Evolutionary conservation across 2,329 filamentous ascomycete genomes (phyloP), one percentile per base, ranked within the genome.

Genomic region (Capronia americana): DNA sequence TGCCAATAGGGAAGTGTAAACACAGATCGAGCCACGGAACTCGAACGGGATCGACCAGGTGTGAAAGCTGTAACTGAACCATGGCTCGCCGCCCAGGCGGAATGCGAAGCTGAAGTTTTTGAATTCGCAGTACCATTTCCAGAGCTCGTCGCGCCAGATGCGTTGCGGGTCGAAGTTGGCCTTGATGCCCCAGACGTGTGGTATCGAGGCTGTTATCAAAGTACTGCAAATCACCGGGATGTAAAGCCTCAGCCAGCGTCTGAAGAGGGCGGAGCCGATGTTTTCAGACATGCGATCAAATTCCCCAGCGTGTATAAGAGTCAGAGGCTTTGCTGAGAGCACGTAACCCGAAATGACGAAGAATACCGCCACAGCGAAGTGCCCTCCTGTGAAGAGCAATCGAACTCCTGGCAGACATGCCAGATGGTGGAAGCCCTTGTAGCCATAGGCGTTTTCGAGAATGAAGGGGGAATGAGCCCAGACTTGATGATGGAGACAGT

Each of bases 41-140:
- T 90, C 88, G 23, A 87, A 78, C 0, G 88, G 87, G 61, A 90
- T 90, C 0, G 84, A 88, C 86, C 87, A 89, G 2, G 85, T 74
- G 69, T 90, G 88, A 30, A 80, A 81, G 70, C 88, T 87, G 77
- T 86, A 86, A 12, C 77, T 77, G 63, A 88, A 81, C 80, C 86
- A 88, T 11, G 85, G 83, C 10, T 83, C 78, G 1, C 84, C 85
- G 6, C 86, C 86, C 7, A 80, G 81, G 50, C 85, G 84, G 77
- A 87, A 91, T 46, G 90, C 74, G 74, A 88, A 91, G 76, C 84
- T 90, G 78, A 88, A 90, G 75, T 90, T 90, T 74, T 90, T 91
- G 74, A 86, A 80, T 74, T 90, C 86, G 66, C 73, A 74, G 61
- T 83, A 82, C 80, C 80, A 82, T 44, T 77, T 79, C 79, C 82